phyloP scores from a whole-genome alignment of 208 protist species.

The Balamuthia mandrillaris region DNA sequence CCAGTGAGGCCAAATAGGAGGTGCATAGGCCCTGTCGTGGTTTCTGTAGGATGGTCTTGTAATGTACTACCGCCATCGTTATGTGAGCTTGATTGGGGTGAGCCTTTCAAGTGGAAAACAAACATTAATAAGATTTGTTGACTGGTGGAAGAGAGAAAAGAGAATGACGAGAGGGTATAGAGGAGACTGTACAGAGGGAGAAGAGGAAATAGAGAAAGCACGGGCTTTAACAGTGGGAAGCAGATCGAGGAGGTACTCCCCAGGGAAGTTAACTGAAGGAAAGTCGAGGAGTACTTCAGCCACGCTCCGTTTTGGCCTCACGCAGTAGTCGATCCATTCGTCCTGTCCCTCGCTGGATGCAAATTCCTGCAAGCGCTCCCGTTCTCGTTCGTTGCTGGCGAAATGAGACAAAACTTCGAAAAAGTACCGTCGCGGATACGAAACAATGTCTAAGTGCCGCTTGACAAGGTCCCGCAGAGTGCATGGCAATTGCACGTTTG shows the following conservation, averaged over 20 bases:
- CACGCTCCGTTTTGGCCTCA: constrained; percentile 41
- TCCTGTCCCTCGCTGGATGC: constrained; percentile 51
- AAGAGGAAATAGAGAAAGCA: constrained; percentile 61
- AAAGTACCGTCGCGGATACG: constrained; percentile 58
- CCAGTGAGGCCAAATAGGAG: constrained; percentile 28
- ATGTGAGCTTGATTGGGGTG: constrained; percentile 34
- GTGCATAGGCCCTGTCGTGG: constrained; percentile 47
- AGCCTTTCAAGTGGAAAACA: too few relatives aligned
- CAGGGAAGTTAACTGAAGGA: neutral
- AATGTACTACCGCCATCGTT: constrained; percentile 40
- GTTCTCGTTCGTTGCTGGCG: constrained; percentile 1
- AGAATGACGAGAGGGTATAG: too few relatives aligned
- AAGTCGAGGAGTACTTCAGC: constrained; percentile 58
- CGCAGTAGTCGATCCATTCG: constrained; percentile 50
- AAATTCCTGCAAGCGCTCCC: constrained; percentile 53
- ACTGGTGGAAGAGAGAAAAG: neutral
- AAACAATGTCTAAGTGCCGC: constrained; percentile 50
- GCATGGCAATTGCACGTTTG: neutral
- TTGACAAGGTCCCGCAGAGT: constrained; percentile 40
- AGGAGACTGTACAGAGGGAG: neutral
- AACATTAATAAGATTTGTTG: neutral
- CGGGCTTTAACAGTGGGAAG: constrained; percentile 50
- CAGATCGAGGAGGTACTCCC: constrained; percentile 60
- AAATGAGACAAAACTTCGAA: constrained; percentile 68
- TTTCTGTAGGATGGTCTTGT: constrained; percentile 30